phyloP scores from a whole-genome alignment of 192 early-diverging fungal genomes.

The Anaeromyces robustus region DNA sequence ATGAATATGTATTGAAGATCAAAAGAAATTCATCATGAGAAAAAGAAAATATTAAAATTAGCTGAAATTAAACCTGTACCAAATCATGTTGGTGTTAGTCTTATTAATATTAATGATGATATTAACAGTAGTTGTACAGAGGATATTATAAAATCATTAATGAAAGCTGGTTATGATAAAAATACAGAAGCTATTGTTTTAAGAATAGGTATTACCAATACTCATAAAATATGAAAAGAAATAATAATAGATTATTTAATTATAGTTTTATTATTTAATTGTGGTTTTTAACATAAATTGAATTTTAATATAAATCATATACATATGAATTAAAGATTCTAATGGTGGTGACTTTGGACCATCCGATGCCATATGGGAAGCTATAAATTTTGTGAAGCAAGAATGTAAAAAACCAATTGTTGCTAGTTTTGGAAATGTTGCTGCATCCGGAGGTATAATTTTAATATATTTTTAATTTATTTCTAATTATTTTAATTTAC shows the following conservation, averaged over 20 bases:
- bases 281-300: too few relatives aligned
- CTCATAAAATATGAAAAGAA: too few relatives aligned
- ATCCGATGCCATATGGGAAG: slow-evolving; percentile 47
- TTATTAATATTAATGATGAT: neutral
- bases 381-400: slow-evolving; percentile 30
- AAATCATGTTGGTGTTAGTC: neutral
- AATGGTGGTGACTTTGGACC: slow-evolving; percentile 52
- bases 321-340: slow-evolving; percentile 31
- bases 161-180: slow-evolving; percentile 34
- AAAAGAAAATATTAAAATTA: neutral
- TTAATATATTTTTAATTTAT: neutral
- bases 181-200: slow-evolving; percentile 41
- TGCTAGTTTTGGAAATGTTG: slow-evolving; percentile 40
- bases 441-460: slow-evolving; percentile 13
- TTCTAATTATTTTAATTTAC: too few relatives aligned
- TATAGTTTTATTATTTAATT: too few relatives aligned
- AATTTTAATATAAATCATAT: too few relatives aligned
- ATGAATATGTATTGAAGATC: neutral
- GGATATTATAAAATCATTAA: slow-evolving; percentile 24
- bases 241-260: too few relatives aligned
- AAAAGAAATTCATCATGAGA: neutral
- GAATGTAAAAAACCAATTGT: slow-evolving; percentile 44
- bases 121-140: slow-evolving; percentile 10
- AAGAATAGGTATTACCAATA: slow-evolving; percentile 24
- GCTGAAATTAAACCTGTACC: neutral